Evolutionary conservation across 805 yeast species (phyloP).

Genomic region (Candida schatavii): DNA sequence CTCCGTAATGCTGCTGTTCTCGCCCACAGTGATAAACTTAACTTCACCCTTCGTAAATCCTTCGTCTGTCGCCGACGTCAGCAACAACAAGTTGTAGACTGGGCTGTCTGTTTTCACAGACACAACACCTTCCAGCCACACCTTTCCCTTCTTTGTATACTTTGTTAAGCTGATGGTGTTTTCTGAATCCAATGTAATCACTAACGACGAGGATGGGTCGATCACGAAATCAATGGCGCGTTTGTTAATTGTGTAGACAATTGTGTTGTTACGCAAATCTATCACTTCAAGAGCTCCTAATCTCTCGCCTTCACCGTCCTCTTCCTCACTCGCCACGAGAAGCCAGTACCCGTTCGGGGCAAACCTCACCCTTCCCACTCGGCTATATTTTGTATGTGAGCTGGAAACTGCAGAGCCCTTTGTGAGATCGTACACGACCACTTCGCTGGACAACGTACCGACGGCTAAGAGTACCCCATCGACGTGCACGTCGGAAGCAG

Average conservation of each 20-base stretch:
- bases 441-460: constrained; percentile 29
- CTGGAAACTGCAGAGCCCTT: constrained; percentile 18
- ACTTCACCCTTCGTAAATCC: constrained; percentile 10
- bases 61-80: constrained; percentile 12
- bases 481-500: constrained; percentile 38
- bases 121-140: constrained; percentile 23
- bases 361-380: constrained; percentile 41
- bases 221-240: constrained; percentile 22
- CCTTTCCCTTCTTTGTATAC: constrained; percentile 39
- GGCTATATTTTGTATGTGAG: constrained; percentile 13
- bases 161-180: constrained; percentile 27
- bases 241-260: constrained; percentile 25
- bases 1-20: constrained; percentile 13
- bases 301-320: neutral
- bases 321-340: constrained; percentile 26
- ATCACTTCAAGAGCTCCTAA: constrained; percentile 30
- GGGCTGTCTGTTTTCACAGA: constrained; percentile 2
- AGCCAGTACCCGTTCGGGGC: constrained; percentile 69
- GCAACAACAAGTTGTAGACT: constrained; percentile 7
- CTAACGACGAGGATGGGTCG: constrained; percentile 35
- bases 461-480: constrained; percentile 48
- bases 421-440: constrained; percentile 40
- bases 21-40: constrained; percentile 11
- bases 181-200: constrained; percentile 19
- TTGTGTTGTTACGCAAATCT: constrained; percentile 45